Evolutionary conservation across 164 flowering plant species (phyloP), one percentile per base, ranked within the genome.

Genomic region (Stephania cephalantha): DNA sequence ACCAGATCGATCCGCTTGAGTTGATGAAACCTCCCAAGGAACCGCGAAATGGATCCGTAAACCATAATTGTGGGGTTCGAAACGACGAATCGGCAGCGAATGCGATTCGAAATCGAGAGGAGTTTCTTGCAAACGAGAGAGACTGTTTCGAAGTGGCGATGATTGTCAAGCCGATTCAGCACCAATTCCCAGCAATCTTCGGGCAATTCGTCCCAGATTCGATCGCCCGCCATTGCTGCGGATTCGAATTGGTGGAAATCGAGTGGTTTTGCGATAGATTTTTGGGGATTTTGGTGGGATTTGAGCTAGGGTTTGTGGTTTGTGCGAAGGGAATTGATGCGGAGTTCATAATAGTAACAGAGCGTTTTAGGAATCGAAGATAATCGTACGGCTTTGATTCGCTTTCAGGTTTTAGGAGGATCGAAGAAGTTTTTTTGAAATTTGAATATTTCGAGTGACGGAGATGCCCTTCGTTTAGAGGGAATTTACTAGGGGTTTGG

Each of bases 101-200:
- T 81, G 18, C 74, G 80, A 66, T 89, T 84, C 31, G 91, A 74
- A 82, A 87, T 67, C 53, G 86, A 74, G 50, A 88, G 88, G 77
- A 89, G 86, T 0, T 66, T 73, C 68, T 84, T 82, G 83, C 76
- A 87, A 73, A 86, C 86, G 3, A 85, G 53, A 8, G 95, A 89
- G 9, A 85, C 71, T 2, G 89, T 53, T 53, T 88, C 86, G 1
- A 83, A 73, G 78, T 83, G 73, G 42, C 77, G 77, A 45, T 79
- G 30, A 17, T 65, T 73, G 66, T 80, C 69, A 46, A 87, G 74
- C 18, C 18, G 63, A 12, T 30, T 65, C 71, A 87, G 73, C 29
- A 88, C 83, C 67, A 72, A 46, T 45, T 85, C 89, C 93, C 88
- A 91, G 75, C 87, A 83, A 71, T 90, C 92, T 11, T 79, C 79